Evolutionary conservation across 176 grass and related monocot species (phyloP).

Genomic region (Cymbopogon citratus): DNA sequence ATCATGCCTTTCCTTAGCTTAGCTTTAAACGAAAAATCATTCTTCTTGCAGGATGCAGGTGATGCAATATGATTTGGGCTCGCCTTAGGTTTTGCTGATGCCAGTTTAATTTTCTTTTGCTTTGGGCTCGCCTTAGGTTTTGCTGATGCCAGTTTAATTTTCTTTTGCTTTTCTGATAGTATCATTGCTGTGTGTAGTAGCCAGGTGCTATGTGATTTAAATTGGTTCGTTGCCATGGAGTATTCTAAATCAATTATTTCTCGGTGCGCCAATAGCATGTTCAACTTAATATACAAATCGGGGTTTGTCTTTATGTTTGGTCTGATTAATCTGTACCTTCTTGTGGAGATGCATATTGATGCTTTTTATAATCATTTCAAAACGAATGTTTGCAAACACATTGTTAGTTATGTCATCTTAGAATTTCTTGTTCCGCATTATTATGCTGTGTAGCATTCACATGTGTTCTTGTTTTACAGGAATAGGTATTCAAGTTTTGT

Average conservation of each 20-base stretch:
- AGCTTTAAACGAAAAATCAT: not conserved
- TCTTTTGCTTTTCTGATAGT: not conserved
- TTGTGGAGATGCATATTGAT: not conserved
- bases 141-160: not conserved
- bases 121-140: not conserved
- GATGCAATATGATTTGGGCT: not conserved
- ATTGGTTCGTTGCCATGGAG: not conserved
- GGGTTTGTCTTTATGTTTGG: not conserved
- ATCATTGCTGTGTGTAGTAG: not conserved
- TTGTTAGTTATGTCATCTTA: not conserved
- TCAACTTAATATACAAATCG: not conserved
- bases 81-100: not conserved
- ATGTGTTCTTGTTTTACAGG: not conserved
- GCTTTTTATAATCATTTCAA: not conserved
- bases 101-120: not conserved
- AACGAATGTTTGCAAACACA: not conserved
- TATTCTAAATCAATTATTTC: not conserved
- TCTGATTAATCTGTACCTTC: not conserved
- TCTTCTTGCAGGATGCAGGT: not conserved
- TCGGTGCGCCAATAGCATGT: not conserved
- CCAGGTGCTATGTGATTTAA: not conserved
- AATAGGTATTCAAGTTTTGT: not conserved
- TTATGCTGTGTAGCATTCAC: not conserved
- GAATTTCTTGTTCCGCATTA: not conserved
- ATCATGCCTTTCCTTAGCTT: conserved; percentile 17